Percentiles rank a stretch among this genome's conserved stretches.
Evolutionary conservation across 1,284 basidiomycete genomes (phyloP).

Genomic region (Cryptococcus sp.): DNA sequence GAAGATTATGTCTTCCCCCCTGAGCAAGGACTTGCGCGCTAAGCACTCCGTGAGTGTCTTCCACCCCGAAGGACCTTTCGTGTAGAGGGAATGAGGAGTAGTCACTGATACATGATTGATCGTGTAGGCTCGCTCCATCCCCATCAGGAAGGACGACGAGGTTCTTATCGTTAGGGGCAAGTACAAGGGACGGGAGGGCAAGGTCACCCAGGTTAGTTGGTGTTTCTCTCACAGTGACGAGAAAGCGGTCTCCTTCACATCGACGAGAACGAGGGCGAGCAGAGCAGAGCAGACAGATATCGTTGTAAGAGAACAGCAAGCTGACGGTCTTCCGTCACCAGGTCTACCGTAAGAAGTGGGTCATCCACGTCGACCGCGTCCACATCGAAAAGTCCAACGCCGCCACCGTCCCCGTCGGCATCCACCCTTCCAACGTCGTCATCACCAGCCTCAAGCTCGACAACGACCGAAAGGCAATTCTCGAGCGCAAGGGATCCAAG

Average conservation of each 20-base stretch:
- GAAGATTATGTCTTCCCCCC: slow-evolving; percentile 95
- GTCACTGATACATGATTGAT: neutral
- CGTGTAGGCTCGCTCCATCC: slow-evolving; percentile 79
- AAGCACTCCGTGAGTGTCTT: slow-evolving; percentile 80
- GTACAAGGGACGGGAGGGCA: slow-evolving; percentile 98
- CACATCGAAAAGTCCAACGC: slow-evolving; percentile 98
- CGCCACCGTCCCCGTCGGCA: slow-evolving; percentile 87
- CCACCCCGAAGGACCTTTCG: neutral
- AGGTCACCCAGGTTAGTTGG: slow-evolving; percentile 71
- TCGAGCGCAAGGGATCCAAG: slow-evolving; percentile 56
- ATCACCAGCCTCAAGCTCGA: slow-evolving; percentile 80
- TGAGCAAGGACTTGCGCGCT: slow-evolving; percentile 91
- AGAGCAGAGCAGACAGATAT: neutral
- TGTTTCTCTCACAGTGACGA: too few species aligned
- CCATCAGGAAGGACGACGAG: slow-evolving; percentile 98
- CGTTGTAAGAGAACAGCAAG: neutral
- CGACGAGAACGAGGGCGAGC: too few species aligned
- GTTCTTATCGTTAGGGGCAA: slow-evolving; percentile 94
- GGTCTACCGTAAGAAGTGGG: slow-evolving; percentile 99
- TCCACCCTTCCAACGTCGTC: slow-evolving; percentile 97
- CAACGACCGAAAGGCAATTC: slow-evolving; percentile 57
- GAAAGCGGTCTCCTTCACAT: too few species aligned
- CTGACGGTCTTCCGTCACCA: slow-evolving; percentile 57
- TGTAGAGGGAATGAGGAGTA: neutral
- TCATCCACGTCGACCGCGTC: slow-evolving; percentile 97